These are phyloP conservation scores for Quercus engelmannii DNA, from an alignment of 306 rosid species.

Conservation along the genomic window DNA sequence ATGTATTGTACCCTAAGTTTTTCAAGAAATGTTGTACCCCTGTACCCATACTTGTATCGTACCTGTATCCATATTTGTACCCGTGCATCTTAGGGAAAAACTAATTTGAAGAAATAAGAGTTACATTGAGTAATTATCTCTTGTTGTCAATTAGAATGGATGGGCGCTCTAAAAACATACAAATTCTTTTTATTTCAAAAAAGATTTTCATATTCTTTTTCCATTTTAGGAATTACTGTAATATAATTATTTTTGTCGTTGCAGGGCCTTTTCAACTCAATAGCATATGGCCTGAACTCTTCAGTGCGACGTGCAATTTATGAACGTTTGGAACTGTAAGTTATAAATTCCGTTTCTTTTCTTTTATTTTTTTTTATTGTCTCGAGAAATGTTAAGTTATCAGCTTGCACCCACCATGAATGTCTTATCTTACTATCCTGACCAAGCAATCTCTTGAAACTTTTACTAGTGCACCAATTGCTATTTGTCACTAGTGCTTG, in stretches of 20 bases:
- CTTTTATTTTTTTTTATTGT: neutral
- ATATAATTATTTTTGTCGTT: slow-evolving; percentile 4
- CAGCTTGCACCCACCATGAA: neutral
- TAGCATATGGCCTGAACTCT: slow-evolving; percentile 96
- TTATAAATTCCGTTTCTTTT: neutral
- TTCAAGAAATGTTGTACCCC: no score
- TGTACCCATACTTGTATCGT: no score
- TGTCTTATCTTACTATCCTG: slow-evolving; percentile 16
- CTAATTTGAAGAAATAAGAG: neutral
- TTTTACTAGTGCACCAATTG: neutral
- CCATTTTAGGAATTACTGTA: neutral
- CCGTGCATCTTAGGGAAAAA: neutral
- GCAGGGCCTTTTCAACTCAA: slow-evolving; percentile 96
- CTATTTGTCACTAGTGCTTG: neutral
- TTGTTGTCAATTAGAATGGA: neutral
- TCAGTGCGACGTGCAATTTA: slow-evolving; percentile 87
- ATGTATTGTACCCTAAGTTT: no score
- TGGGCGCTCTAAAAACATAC: neutral
- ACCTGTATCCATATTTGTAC: no score
- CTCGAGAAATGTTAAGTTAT: neutral
- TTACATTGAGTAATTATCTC: neutral
- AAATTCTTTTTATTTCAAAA: neutral
- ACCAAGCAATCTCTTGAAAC: neutral
- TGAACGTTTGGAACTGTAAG: slow-evolving; percentile 89
- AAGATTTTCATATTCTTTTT: neutral